Evolutionary conservation across 2,329 filamentous ascomycete species (phyloP).

Genomic region (Cryoendolithus antarcticus): DNA sequence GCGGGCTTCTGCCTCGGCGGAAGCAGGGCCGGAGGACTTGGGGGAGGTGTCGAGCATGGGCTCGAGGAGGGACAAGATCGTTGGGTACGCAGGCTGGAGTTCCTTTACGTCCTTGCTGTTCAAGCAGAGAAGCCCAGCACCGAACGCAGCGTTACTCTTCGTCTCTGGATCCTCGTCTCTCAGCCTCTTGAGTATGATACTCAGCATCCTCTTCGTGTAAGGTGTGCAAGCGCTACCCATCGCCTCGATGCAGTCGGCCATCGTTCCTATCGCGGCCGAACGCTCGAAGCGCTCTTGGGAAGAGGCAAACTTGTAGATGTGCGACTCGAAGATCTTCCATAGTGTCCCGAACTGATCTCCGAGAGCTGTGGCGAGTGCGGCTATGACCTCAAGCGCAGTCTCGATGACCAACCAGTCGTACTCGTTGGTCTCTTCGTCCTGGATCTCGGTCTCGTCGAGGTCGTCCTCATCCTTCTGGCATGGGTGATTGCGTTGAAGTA

Average conservation of each 20-base stretch:
- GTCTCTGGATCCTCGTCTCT: conserved; percentile 82
- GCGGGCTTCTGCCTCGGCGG: conserved; percentile 49
- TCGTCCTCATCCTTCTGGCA: conserved; percentile 85
- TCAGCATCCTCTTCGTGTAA: conserved; percentile 64
- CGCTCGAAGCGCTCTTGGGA: conserved; percentile 80
- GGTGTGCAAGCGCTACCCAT: conserved; percentile 73
- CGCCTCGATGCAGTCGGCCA: conserved; percentile 79
- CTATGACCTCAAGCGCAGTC: conserved; percentile 81
- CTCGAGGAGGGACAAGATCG: conserved; percentile 76
- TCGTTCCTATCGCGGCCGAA: conserved; percentile 77
- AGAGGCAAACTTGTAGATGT: conserved; percentile 73
- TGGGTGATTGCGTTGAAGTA: conserved; percentile 81
- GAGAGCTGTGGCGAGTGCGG: conserved; percentile 69
- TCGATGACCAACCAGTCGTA: conserved; percentile 97
- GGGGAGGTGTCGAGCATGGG: conserved; percentile 50
- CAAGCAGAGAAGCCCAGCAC: conserved; percentile 70
- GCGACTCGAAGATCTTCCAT: conserved; percentile 94
- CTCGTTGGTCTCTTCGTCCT: conserved; percentile 66
- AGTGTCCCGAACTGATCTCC: conserved; percentile 72
- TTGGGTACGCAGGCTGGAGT: conserved; percentile 61
- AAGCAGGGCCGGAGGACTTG: background rate
- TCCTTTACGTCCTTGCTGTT: conserved; percentile 61
- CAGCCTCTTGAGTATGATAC: conserved; percentile 72
- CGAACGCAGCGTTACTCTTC: conserved; percentile 91
- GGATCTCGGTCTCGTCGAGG: conserved; percentile 62